Percentiles rank a stretch among this genome's conserved stretches.
phyloP scores from a whole-genome alignment of 129 eudicot species.

The Saposhnikovia divaricata region DNA sequence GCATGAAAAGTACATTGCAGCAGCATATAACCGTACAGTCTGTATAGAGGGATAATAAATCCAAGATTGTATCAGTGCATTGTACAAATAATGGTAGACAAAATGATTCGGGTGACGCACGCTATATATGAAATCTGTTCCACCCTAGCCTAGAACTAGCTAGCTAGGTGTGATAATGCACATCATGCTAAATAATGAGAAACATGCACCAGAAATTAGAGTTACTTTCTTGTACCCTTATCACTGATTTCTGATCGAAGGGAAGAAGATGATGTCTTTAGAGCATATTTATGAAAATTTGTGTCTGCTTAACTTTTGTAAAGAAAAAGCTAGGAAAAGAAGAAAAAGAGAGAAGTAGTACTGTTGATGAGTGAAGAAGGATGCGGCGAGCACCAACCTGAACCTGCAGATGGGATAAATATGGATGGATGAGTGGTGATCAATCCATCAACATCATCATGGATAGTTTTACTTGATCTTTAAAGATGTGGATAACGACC shows the following conservation, averaged over 20 bases:
- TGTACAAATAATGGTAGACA: conserved; percentile 38
- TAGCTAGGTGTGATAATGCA: background rate
- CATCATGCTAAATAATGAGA: background rate
- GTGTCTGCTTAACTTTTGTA: background rate
- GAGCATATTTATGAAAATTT: background rate
- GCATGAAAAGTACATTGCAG: background rate
- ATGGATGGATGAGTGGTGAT: background rate
- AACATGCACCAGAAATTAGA: background rate
- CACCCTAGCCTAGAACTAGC: background rate
- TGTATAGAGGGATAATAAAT: background rate
- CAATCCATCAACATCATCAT: background rate
- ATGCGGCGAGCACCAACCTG: conserved; percentile 6
- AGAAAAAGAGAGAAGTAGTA: background rate
- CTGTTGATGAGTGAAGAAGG: background rate
- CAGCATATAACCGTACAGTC: background rate
- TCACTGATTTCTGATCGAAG: background rate
- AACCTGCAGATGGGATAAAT: background rate
- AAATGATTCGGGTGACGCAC: conserved; percentile 35
- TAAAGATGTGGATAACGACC: conserved; percentile 8
- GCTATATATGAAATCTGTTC: conserved; percentile 19
- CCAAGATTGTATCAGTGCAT: conserved; percentile 9
- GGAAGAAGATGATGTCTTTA: too few species aligned
- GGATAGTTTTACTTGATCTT: background rate
- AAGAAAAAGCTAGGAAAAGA: background rate
- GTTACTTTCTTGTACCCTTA: background rate